Evolutionary conservation across 495 filamentous ascomycete genomes (phyloP), one percentile per base, ranked within the genome.

Genomic region (Amniculicola lignicola): DNA sequence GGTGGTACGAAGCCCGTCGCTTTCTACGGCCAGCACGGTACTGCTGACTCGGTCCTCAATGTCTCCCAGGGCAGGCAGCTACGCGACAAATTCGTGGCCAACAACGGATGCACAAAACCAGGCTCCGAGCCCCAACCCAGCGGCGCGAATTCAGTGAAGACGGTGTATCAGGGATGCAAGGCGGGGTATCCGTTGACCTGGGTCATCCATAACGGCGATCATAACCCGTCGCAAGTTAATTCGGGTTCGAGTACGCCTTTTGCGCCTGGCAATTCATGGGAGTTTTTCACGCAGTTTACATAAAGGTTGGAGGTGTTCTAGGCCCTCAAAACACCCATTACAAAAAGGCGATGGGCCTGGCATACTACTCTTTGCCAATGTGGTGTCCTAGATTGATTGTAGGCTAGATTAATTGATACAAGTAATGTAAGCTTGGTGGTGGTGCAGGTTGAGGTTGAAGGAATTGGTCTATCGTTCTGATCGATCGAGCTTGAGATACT

Each of bases 1-100:
- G 44, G 44, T 29, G 44, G 44, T 15, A 48, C 44, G 9, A 29
- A 29, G 22, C 23, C 44, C 27, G 44, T 48, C 11, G 44, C 44
- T 4, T 48, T 31, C 44, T 48, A 48, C 16, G 44, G 23, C 23
- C 44, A 48, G 44, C 44, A 48, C 16, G 44, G 44, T 27, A 48
- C 44, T 5, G 15, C 4, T 3, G 44, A 48, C 44, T 48, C 44
- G 3, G 44, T 48, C 4, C 44, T 48, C 22, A 48, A 29, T 18
- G 44, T 48, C 24, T 31, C 24, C 23, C 22, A 29, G 44, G 44
- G 44, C 16, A 23, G 44, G 14, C 12, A 15, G 44, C 44, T 48
- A 12, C 44, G 44, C 21, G 44, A 48, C 44, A 48, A 48, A 18
- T 48, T 48, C 16, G 44, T 48, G 10, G 27, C 44, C 24, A 48